Evolutionary conservation across 441 rosid genomes (phyloP), one percentile per base, ranked within the genome.

Genomic region (Erodium moschatum): DNA sequence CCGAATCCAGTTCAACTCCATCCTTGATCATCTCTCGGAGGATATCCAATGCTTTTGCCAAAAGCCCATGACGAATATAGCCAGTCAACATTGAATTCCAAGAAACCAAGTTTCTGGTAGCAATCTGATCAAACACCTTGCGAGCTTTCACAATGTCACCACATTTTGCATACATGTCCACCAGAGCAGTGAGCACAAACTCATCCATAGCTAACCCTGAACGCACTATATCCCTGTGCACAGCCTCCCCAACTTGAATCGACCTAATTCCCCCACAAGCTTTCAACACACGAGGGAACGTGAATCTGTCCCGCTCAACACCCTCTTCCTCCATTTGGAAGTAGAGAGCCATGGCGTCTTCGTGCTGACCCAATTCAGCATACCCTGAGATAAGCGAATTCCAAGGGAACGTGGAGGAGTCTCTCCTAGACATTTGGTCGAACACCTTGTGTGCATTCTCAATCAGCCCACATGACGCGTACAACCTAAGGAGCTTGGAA

Each of bases 311-410:
- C 1, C 96, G 96, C 74, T 83, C 81, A 1, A 87, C 87, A 5
- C 87, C 89, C 0, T 88, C 92, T 78, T 92, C 98, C 65, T 76
- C 88, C 98, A 90, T 92, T 67, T 92, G 97, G 65, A 92, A 92
- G 69, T 88, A 90, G 15, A 90, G 80, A 60, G 96, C 92, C 79
- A 92, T 75, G 21, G 97, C 96, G 38, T 90, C 96, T 76, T 88
- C 97, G 44, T 83, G 80, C 40, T 77, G 81, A 66, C 90, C 92
- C 74, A 72, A 66, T 72, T 84, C 89, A 1, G 87, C 79, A 63
- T 92, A 90, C 18, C 97, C 97, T 0, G 94, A 84, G 46, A 92
- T 85, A 42, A 90, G 89, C 64, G 98, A 90, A 71, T 92, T 92
- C 96, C 98, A 92, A 2, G 91, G 81, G 71, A 92, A 92, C n/a